Percentiles rank a stretch among this genome's conserved stretches.
Evolutionary conservation across 2,329 filamentous ascomycete genomes (phyloP).

Genomic region (Colletotrichum liriopes): DNA sequence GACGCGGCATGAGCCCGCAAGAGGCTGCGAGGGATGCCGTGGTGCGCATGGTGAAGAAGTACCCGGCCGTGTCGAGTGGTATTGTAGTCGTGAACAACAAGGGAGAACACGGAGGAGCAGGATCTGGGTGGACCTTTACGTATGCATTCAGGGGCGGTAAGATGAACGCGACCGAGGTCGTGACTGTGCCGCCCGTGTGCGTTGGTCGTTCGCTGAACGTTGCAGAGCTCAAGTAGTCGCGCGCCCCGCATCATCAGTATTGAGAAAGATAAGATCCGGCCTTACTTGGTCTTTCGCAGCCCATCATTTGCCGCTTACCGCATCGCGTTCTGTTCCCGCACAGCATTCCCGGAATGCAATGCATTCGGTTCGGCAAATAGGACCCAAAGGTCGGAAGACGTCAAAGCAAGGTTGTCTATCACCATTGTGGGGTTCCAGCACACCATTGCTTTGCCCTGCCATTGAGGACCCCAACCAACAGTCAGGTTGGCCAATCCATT

Average conservation of each 20-base stretch:
- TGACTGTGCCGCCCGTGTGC: conserved; percentile 54
- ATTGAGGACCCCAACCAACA: background rate
- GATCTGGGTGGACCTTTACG: conserved; percentile 69
- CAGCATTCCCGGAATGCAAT: too few species aligned
- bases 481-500: background rate
- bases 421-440: conserved; percentile 9
- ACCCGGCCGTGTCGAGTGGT: conserved; percentile 62
- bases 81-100: conserved; percentile 66
- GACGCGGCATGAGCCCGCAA: conserved; percentile 63
- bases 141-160: conserved; percentile 65
- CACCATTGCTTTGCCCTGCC: conserved; percentile 2
- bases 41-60: conserved; percentile 63
- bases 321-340: background rate
- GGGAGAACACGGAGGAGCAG: conserved; percentile 66
- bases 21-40: conserved; percentile 68
- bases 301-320: background rate
- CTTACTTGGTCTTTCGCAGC: background rate
- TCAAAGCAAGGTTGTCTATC: conserved; percentile 13
- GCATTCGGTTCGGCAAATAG: background rate
- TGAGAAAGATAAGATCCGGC: background rate
- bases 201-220: conserved; percentile 8
- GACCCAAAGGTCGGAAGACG: background rate
- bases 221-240: conserved; percentile 2
- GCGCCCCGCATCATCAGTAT: background rate
- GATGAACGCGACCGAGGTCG: conserved; percentile 63